A percentile compares a stretch with the other conserved stretches of the same genome.
phyloP scores from a whole-genome alignment of 768 basidiomycete species.

The Fomitopsis serialis region DNA sequence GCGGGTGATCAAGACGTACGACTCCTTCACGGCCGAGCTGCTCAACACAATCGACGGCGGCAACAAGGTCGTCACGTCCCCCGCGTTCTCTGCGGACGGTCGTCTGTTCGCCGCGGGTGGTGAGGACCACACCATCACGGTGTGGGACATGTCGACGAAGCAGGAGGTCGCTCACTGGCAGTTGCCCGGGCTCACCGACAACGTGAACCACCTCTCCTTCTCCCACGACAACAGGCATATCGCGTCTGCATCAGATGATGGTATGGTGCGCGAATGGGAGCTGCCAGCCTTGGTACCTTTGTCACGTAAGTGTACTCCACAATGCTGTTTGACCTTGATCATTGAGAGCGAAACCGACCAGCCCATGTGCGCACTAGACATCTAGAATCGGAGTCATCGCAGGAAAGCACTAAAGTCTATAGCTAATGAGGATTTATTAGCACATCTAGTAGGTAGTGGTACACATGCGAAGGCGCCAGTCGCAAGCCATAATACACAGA shows the following conservation, averaged over 20 bases:
- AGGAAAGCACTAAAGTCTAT: no score
- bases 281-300: no score
- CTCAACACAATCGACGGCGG: constrained; percentile 5
- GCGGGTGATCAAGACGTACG: constrained; percentile 41
- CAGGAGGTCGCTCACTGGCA: neutral
- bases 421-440: no score
- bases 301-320: no score
- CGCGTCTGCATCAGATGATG: constrained; percentile 38
- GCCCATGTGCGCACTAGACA: no score
- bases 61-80: constrained; percentile 5
- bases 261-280: constrained; percentile 17
- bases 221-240: constrained; percentile 38
- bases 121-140: neutral
- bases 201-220: constrained; percentile 31
- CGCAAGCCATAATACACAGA: no score
- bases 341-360: no score
- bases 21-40: constrained; percentile 24
- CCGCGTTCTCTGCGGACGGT: neutral
- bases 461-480: no score
- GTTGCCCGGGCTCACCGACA: constrained; percentile 17
- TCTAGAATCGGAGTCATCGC: no score
- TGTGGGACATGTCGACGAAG: constrained; percentile 5
- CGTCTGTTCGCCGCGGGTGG: neutral
- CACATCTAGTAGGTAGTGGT: no score
- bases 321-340: no score